phyloP scores from a whole-genome alignment of 768 basidiomycete species.

The Coprinopsis marcescibilis region DNA sequence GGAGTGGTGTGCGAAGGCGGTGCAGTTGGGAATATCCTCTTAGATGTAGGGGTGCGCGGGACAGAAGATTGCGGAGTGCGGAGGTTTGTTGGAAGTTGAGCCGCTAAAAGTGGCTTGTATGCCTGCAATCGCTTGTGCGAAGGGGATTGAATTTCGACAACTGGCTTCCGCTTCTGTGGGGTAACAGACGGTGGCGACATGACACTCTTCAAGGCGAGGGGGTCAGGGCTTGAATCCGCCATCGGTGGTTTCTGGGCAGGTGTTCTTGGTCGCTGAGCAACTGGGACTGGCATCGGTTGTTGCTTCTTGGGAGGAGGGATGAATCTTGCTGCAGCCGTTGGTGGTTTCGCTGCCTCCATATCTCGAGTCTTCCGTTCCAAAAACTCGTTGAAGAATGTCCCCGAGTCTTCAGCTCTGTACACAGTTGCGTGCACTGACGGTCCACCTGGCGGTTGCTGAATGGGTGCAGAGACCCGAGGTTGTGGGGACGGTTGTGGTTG shows the following conservation, averaged over 20 bases:
- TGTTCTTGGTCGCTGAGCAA: conserved; percentile 14
- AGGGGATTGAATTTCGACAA: conserved; percentile 55
- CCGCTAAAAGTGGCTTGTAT: conserved; percentile 23
- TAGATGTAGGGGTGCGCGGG: conserved; percentile 26
- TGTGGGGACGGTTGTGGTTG: conserved; percentile 18
- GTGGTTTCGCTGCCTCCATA: conserved; percentile 20
- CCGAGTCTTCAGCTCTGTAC: conserved; percentile 54
- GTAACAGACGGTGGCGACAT: conserved; percentile 31
- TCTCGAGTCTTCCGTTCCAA: conserved; percentile 51
- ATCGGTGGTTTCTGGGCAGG: conserved; percentile 12
- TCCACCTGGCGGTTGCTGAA: conserved; percentile 9
- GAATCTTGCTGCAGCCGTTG: conserved; percentile 3
- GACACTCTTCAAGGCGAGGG: conserved; percentile 34
- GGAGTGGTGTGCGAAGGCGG: conserved; percentile 8
- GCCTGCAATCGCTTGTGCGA: conserved; percentile 52
- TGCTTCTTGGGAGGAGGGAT: conserved; percentile 1
- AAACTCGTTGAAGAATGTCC: conserved; percentile 62
- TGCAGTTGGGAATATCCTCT: conserved; percentile 16
- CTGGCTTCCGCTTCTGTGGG: conserved; percentile 67
- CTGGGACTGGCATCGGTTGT: conserved; percentile 19
- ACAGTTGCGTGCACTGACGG: conserved; percentile 16
- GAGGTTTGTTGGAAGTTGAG: conserved; percentile 11
- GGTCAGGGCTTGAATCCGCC: conserved; percentile 48
- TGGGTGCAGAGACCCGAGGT: conserved; percentile 11
- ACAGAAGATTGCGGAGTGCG: conserved; percentile 17